Evolutionary conservation across 2,329 filamentous ascomycete genomes (phyloP).

Genomic region (Botryotinia narcissicola): DNA sequence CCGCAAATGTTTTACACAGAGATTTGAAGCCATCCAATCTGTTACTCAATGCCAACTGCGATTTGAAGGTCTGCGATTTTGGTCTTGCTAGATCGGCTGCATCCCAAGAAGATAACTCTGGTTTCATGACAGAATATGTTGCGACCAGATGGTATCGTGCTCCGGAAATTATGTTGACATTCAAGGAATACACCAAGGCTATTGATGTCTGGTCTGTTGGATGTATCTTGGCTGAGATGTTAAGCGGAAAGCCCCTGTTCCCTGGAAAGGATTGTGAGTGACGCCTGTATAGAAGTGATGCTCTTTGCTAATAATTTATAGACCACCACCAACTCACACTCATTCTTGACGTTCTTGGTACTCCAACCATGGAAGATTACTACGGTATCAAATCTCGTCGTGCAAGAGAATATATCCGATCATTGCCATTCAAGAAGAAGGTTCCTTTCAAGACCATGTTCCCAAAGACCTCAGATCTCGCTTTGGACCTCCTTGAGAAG

Average conservation of each 20-base stretch:
- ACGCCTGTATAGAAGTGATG: background rate
- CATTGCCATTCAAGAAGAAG: constrained; percentile 99
- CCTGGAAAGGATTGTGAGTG: constrained; percentile 94
- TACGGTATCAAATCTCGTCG: constrained; percentile 99
- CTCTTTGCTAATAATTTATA: constrained; percentile 40
- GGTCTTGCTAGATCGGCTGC: constrained; percentile 92
- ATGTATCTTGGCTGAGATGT: constrained; percentile 97
- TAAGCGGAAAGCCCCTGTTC: constrained; percentile 96
- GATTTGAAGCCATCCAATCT: constrained; percentile 98
- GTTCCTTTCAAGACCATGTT: constrained; percentile 96
- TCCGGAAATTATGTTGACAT: constrained; percentile 99
- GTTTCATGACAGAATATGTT: constrained; percentile 99
- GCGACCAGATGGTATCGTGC: constrained; percentile 98
- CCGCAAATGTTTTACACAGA: constrained; percentile 94
- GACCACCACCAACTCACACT: constrained; percentile 97
- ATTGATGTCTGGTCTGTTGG: constrained; percentile 99
- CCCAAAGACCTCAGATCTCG: constrained; percentile 97
- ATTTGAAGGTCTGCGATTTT: constrained; percentile 98
- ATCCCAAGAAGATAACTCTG: constrained; percentile 98
- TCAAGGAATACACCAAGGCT: constrained; percentile 99
- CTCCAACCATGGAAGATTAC: constrained; percentile 99
- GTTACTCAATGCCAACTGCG: constrained; percentile 96
- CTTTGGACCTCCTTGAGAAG: constrained; percentile 91
- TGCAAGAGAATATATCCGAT: constrained; percentile 96
- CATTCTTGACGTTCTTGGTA: constrained; percentile 95